A percentile compares a stretch with the other conserved stretches of the same genome.
These are phyloP conservation scores for Tolypocladium tropicale DNA, from an alignment of 2,329 filamentous ascomycete genomes.

Conservation along the genomic window DNA sequence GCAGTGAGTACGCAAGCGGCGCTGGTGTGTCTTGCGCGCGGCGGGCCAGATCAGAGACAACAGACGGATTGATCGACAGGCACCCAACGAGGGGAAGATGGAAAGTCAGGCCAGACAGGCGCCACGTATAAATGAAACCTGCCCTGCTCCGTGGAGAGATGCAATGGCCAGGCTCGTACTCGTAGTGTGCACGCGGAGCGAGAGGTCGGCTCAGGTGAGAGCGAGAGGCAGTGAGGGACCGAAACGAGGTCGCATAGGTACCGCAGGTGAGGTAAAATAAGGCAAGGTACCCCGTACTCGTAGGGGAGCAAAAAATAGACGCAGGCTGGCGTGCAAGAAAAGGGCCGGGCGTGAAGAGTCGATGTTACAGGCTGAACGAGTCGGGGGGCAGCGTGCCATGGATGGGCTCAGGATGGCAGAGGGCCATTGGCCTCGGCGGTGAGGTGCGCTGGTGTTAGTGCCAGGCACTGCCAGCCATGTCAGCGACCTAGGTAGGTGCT, in stretches of 20 bases:
- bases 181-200: too few species aligned
- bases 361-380: background rate
- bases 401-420: background rate
- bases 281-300: too few species aligned
- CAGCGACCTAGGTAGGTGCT: too few species aligned
- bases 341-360: background rate
- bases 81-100: background rate
- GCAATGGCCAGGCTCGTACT: background rate
- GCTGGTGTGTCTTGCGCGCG: background rate
- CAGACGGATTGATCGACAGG: slow-evolving; percentile 8
- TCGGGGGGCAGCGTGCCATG: background rate
- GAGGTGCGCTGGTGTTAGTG: background rate
- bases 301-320: background rate
- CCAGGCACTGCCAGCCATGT: background rate
- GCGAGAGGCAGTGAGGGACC: background rate
- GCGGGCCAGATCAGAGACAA: slow-evolving; percentile 3
- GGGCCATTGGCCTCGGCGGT: background rate
- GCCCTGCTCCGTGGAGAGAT: background rate
- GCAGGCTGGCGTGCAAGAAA: background rate
- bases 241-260: background rate
- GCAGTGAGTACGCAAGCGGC: slow-evolving; percentile 1
- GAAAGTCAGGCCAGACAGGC: background rate
- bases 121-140: background rate
- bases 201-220: background rate
- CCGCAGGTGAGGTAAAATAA: too few species aligned